Evolutionary conservation across 352 stramenopile genomes (phyloP), one percentile per base, ranked within the genome.

Genomic region (Phytophthora litchii): DNA sequence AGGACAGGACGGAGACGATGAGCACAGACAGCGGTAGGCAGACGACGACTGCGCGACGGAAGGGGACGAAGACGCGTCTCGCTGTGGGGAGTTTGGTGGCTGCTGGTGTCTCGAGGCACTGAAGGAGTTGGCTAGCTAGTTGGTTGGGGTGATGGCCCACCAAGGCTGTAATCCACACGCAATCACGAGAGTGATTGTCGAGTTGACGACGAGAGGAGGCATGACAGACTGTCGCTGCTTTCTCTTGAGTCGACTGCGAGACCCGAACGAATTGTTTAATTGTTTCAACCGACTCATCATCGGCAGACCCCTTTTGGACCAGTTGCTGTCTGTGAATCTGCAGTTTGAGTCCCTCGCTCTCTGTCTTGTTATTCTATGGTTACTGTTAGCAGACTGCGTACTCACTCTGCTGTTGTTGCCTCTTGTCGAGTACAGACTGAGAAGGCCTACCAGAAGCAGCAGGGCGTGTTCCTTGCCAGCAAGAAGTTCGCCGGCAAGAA

Each of bases 381-480:
- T 55, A 36, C 5, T 41, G 41, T 11, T 40, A 20, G 5, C 6
- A n/a, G 19, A 5, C 23, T 5, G 19, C 17, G 46, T 21, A 55
- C 47, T 59, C 19, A 60, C 60, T 13, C 23, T 27, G 23, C n/a
- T 56, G 14, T 25, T 45, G 47, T 51, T 47, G 3, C 29, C 29
- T 31, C 25, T 34, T 54, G 47, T 9, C 9, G 19, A 75, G 5
- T 48, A 62, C 60, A 99, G 94, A 96, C 89, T 80, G 96, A 99
- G 84, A 98, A 98, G 83, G 93, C 97, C 58, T 99, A 98, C 96
- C 97, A 99, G 86, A 98, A 98, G 89, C 97, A 99, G 86, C 92
- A 99, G 91, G 96, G 94, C 62, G 89, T 99, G 69, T 99, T 99
- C 86, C 86, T 98, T 67, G 95, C 92, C 68, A 99, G 98, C 89